Base-by-base conservation (phyloP, 352 stramenopile genomes). In the Globisporangium okanoganense region DNA sequence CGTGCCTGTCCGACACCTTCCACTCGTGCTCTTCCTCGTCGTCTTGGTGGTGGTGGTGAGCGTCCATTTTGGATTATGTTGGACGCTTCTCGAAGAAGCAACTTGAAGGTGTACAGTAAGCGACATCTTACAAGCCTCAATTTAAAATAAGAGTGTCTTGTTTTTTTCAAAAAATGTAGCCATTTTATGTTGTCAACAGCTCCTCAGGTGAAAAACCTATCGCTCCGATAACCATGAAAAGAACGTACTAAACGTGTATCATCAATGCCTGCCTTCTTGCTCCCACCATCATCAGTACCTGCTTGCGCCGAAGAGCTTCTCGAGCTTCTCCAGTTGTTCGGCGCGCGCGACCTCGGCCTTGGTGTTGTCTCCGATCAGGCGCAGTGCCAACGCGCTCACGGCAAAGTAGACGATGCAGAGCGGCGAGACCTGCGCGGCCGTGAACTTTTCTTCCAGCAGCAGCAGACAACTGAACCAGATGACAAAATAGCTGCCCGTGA, bases 241-340 rank as follows among this genome's bases (percentile, higher is more conserved):
- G n/a, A n/a, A n/a, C n/a, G n/a, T n/a, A n/a, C n/a, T n/a, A n/a
- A n/a, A n/a, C n/a, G n/a, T n/a, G n/a, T n/a, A n/a, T n/a, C n/a
- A n/a, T n/a, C n/a, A n/a, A n/a, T n/a, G n/a, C n/a, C n/a, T n/a
- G n/a, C n/a, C 29, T 33, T 47, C 4, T 5, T 6, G 38, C 38
- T 44, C 14, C 38, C 7, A n/a, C 1, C 38, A n/a, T 2, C n/a
- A n/a, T 61, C 55, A 52, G 20, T 61, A 62, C 6, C 51, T 69
- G 33, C 33, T 20, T 12, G 50, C 55, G 18, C 49, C 51, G 24
- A 66, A 67, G 53, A 80, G 56, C 6, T 63, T 51, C 49, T 83
- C 71, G n/a, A 87, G 69, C 62, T 85, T 84, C 51, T 82, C 57
- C 13, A 87, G 72, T 41, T 88, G 78, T 61, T 79, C 29, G 13